A percentile compares a stretch with the other conserved stretches of the same genome.
phyloP scores from a whole-genome alignment of 306 rosid genomes.

The Quillaja saponaria region DNA sequence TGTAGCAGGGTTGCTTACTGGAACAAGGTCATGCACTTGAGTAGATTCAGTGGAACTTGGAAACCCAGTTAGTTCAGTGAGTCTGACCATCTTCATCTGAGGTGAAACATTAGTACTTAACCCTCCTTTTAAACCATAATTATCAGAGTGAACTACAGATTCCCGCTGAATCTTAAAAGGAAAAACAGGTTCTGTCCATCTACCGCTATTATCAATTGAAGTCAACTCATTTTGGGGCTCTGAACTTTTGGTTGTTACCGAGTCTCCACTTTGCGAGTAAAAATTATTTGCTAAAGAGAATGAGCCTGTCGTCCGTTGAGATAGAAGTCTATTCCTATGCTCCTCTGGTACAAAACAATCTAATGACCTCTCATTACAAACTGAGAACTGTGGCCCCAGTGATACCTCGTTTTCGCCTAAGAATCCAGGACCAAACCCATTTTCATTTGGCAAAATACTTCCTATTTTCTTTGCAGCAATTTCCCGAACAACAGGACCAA shows the following conservation, averaged over 20 bases:
- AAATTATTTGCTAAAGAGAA: slow-evolving; percentile 40
- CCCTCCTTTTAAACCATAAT: slow-evolving; percentile 34
- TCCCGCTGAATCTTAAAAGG: slow-evolving; percentile 49
- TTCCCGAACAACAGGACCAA: slow-evolving; percentile 86
- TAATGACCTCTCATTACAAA: slow-evolving; percentile 39
- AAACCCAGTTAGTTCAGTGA: slow-evolving; percentile 47
- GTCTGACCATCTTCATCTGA: slow-evolving; percentile 60
- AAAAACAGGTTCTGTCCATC: slow-evolving; percentile 36
- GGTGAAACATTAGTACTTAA: slow-evolving; percentile 37
- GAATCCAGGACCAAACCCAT: slow-evolving; percentile 67
- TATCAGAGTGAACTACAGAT: slow-evolving; percentile 31
- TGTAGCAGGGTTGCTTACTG: slow-evolving; percentile 26
- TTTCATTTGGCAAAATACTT: slow-evolving; percentile 61
- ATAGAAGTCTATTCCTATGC: slow-evolving; percentile 37
- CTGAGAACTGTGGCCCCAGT: slow-evolving; percentile 35
- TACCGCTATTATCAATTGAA: slow-evolving; percentile 31
- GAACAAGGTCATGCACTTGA: slow-evolving; percentile 39
- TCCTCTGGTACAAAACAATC: slow-evolving; percentile 35
- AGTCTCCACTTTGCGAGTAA: slow-evolving; percentile 47
- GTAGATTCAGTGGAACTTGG: slow-evolving; percentile 37
- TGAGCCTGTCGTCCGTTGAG: slow-evolving; percentile 40
- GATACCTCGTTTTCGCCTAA: slow-evolving; percentile 48
- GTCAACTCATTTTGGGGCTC: slow-evolving; percentile 47
- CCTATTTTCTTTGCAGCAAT: slow-evolving; percentile 71
- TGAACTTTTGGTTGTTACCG: slow-evolving; percentile 37